Percentiles rank a stretch among this genome's conserved stretches.
These are phyloP conservation scores for Vanderwaltozyma verrucispora DNA, from an alignment of 805 yeast genomes.

Conservation along the genomic window DNA sequence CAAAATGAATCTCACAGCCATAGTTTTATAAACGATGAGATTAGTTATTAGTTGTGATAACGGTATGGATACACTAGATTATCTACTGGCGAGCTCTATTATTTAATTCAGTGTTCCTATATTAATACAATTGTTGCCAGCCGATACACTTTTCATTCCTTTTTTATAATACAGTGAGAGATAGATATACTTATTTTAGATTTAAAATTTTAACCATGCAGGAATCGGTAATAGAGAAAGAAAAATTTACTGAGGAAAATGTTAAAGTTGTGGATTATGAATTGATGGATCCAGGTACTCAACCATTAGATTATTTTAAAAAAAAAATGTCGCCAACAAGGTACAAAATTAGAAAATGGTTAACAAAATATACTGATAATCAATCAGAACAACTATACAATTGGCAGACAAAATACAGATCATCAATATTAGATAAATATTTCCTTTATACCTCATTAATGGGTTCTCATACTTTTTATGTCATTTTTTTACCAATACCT, in stretches of 20 bases:
- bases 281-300: constrained; percentile 62
- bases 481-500: constrained; percentile 75
- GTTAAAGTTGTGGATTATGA: constrained; percentile 5
- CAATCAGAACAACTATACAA: constrained; percentile 53
- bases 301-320: constrained; percentile 55
- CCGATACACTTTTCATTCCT: too few species aligned
- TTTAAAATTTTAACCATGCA: too few species aligned
- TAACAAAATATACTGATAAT: constrained; percentile 48
- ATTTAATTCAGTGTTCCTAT: too few species aligned
- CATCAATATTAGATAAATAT: constrained; percentile 51
- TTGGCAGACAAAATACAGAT: constrained; percentile 45
- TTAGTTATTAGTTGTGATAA: too few species aligned
- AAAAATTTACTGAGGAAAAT: constrained; percentile 1
- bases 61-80: too few species aligned
- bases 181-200: too few species aligned
- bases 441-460: constrained; percentile 84
- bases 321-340: constrained; percentile 45
- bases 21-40: too few species aligned
- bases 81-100: too few species aligned
- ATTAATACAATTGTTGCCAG: too few species aligned
- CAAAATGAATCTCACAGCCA: too few species aligned
- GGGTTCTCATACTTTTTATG: constrained; percentile 92
- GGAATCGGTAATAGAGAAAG: background rate
- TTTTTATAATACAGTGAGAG: too few species aligned
- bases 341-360: constrained; percentile 39